A percentile compares a stretch with the other conserved stretches of the same genome.
phyloP scores from a whole-genome alignment of 1,284 basidiomycete genomes.

The Gymnopus androsaceus region DNA sequence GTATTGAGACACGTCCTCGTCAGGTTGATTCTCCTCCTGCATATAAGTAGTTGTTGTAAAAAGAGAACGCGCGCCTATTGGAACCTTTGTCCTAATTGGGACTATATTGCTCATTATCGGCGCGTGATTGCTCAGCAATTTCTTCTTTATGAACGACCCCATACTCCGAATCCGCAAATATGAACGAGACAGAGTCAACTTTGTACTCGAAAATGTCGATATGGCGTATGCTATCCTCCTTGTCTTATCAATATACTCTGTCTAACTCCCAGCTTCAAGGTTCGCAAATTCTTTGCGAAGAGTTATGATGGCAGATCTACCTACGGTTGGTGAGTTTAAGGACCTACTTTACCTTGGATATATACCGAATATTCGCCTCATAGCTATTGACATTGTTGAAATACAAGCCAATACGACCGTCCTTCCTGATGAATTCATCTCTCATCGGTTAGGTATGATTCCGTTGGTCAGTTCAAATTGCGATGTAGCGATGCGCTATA shows the following conservation, averaged over 20 bases:
- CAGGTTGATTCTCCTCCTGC: not conserved
- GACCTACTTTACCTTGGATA: not conserved
- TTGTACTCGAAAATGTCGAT: constrained; percentile 91
- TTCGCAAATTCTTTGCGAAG: constrained; percentile 89
- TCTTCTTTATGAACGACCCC: constrained; percentile 39
- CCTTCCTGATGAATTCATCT: constrained; percentile 96
- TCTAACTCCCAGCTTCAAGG: constrained; percentile 38
- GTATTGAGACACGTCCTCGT: not conserved
- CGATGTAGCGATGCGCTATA: constrained; percentile 83
- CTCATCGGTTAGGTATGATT: constrained; percentile 93
- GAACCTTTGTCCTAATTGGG: no score
- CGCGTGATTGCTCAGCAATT: not conserved
- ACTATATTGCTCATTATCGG: no score
- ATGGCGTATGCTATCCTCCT: constrained; percentile 60
- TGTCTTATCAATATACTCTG: not conserved
- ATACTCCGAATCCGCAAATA: constrained; percentile 78
- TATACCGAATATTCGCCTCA: constrained; percentile 2
- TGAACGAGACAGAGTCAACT: constrained; percentile 80
- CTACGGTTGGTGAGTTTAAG: constrained; percentile 78
- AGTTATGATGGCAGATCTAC: constrained; percentile 93
- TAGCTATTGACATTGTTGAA: constrained; percentile 97
- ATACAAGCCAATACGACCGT: constrained; percentile 92
- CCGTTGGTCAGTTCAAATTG: constrained; percentile 87
- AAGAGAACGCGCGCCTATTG: no score
- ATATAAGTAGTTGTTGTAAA: not conserved